A percentile compares a stretch with the other conserved stretches of the same genome.
Conservation (phyloP, 805 yeast genomes). For the Candida loeiensis region DNA sequence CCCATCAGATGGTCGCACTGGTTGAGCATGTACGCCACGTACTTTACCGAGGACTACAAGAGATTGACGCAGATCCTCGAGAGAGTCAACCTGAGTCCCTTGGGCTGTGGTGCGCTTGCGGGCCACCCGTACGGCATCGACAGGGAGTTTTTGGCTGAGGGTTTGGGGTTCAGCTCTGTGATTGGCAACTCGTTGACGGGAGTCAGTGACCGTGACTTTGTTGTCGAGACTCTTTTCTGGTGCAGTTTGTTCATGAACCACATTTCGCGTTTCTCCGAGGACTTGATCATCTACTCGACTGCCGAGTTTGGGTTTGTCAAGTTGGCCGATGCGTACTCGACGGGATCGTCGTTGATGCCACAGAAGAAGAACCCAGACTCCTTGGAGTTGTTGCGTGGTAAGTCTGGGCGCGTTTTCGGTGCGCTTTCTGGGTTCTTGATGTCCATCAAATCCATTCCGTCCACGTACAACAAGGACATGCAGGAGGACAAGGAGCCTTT, state of each 20-base stretch:
- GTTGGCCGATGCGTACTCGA: conserved; percentile 95
- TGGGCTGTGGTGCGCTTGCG: conserved; percentile 97
- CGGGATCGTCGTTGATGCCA: conserved; percentile 98
- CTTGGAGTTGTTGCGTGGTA: conserved; percentile 90
- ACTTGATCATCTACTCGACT: conserved; percentile 90
- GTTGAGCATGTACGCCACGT: conserved; percentile 92
- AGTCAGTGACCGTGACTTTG: conserved; percentile 96
- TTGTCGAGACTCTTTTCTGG: conserved; percentile 95
- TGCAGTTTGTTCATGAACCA: conserved; percentile 92
- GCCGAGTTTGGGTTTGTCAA: conserved; percentile 95
- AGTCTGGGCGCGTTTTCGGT: conserved; percentile 96
- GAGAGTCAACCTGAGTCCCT: conserved; percentile 84
- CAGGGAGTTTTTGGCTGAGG: conserved; percentile 80
- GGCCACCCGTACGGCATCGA: conserved; percentile 99
- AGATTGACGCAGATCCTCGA: conserved; percentile 75
- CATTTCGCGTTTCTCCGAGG: conserved; percentile 90
- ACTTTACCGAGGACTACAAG: conserved; percentile 84
- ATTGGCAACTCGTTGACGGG: conserved; percentile 97
- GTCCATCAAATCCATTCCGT: conserved; percentile 95
- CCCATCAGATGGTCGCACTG: conserved; percentile 99
- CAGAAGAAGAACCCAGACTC: conserved; percentile 99
- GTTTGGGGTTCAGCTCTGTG: conserved; percentile 75
- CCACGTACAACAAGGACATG: conserved; percentile 96
- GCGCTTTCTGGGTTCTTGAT: conserved; percentile 92
- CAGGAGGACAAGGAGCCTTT: conserved; percentile 99